A percentile compares a stretch with the other conserved stretches of the same genome.
Evolutionary conservation across 495 filamentous ascomycete genomes (phyloP).

Genomic region (Apodospora peruviana): DNA sequence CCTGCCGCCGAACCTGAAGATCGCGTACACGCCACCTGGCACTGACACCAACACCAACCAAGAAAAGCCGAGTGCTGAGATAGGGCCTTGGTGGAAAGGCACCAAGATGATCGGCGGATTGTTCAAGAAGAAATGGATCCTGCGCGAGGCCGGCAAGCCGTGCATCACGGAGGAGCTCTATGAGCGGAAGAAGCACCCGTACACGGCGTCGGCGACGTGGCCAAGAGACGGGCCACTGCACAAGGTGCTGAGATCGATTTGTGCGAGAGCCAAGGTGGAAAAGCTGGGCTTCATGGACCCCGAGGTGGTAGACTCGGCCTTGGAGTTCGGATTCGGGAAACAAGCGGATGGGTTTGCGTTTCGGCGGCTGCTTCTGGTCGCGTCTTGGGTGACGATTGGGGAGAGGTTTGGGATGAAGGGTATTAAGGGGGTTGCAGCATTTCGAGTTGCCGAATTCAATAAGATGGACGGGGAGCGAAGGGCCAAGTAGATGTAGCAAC

Average conservation of each 20-base stretch:
- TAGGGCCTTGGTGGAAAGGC: not conserved
- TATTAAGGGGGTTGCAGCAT: no score
- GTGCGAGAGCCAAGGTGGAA: constrained; percentile 37
- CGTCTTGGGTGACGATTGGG: constrained; percentile 7
- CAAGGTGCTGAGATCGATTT: constrained; percentile 21
- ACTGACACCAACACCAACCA: no score
- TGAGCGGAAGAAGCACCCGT: constrained; percentile 40
- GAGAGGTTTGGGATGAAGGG: constrained; percentile 8
- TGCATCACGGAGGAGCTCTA: constrained; percentile 49
- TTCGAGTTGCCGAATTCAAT: no score
- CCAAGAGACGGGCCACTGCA: constrained; percentile 31
- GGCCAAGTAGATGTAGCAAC: no score
- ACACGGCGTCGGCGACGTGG: constrained; percentile 26
- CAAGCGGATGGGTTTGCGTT: constrained; percentile 3
- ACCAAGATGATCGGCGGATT: not conserved
- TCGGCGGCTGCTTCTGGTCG: constrained; percentile 4
- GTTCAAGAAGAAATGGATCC: constrained; percentile 44
- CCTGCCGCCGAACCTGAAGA: constrained; percentile 43
- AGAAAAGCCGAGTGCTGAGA: not conserved
- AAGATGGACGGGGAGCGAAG: no score
- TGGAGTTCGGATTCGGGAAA: constrained; percentile 29
- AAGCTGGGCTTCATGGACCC: constrained; percentile 38
- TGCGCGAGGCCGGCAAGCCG: constrained; percentile 42
- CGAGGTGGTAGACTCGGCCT: constrained; percentile 16
- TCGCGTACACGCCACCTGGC: constrained; percentile 26